Evolutionary conservation across 768 basidiomycete genomes (phyloP).

Genomic region (Podaxis pistillaris): DNA sequence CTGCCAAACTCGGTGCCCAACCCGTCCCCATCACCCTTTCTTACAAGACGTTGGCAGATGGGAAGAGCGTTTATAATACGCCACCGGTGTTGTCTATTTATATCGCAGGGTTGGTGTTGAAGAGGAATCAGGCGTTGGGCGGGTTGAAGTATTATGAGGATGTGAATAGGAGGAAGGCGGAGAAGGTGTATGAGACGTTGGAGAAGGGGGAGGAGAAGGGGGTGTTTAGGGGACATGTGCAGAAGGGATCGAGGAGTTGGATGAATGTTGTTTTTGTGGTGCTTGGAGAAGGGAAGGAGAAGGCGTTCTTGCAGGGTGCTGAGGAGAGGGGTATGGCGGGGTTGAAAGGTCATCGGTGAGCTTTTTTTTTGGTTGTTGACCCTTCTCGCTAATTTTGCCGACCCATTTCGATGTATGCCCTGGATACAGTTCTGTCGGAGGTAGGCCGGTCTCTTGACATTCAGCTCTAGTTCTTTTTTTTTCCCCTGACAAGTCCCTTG

Average conservation of each 20-base stretch:
- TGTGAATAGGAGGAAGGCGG: constrained; percentile 69
- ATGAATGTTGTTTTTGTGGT: constrained; percentile 95
- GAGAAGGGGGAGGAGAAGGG: constrained; percentile 70
- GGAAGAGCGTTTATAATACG: constrained; percentile 85
- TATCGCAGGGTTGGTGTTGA: constrained; percentile 82
- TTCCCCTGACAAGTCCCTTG: neutral
- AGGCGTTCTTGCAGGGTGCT: constrained; percentile 77
- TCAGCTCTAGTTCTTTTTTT: neutral
- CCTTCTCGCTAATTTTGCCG: neutral
- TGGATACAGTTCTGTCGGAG: constrained; percentile 6
- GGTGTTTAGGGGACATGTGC: constrained; percentile 69
- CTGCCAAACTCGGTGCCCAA: constrained; percentile 65
- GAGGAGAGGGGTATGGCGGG: constrained; percentile 79
- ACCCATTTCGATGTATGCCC: neutral
- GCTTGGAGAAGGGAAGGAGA: constrained; percentile 67
- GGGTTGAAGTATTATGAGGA: constrained; percentile 65
- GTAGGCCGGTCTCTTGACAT: neutral
- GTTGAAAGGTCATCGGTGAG: constrained; percentile 90
- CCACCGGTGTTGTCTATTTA: constrained; percentile 92
- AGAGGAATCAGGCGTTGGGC: constrained; percentile 62
- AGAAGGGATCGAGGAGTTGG: constrained; percentile 78
- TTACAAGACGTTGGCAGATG: constrained; percentile 81
- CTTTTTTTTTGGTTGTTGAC: constrained; percentile 15
- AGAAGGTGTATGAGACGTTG: constrained; percentile 73
- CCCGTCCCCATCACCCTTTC: constrained; percentile 78